Base-by-base conservation (phyloP, 352 stramenopile genomes). In the Phytophthora sp. region DNA sequence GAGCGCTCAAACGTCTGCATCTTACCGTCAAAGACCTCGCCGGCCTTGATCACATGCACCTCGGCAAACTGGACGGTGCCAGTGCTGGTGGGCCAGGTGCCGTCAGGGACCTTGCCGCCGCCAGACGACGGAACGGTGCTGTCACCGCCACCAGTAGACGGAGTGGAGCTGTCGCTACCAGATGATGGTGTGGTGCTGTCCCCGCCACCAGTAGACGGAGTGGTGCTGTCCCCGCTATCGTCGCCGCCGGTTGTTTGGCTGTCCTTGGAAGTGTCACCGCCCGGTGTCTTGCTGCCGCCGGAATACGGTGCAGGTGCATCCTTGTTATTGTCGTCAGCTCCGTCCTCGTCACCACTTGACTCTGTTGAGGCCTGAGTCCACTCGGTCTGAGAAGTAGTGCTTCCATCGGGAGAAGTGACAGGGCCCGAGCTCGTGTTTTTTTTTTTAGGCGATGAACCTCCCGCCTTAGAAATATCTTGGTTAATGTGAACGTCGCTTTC, bases 1-100 rank as follows among this genome's bases (percentile, higher is more conserved):
- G 72, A 80, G 13, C 72, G 77, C 15, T 89, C 73, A 66, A 81
- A 89, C 0, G 72, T 89, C 67, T 87, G 68, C 69, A 81, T 82
- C 24, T 59, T 66, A 15, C 58, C 57, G 57, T 66, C 57, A 20
- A 66, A 66, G 13, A n/a, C n/a, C n/a, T n/a, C n/a, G n/a, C n/a
- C n/a, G n/a, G 73, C 74, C 20, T 73, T 65, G 29, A 82, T 66
- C 24, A 71, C 55, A n/a, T 71, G 58, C 1, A 70, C 58, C 21
- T 62, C 67, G 4, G 41, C 39, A 56, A 61, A 70, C 44, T 57
- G 56, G 21, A 66, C 51, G 9, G 60, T 52, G 4, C 60, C 51
- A 9, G 51, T 62, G 60, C 50, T 57, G n/a, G 57, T 44, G 20
- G 57, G 57, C 57, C 57, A 65, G 3, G 57, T 65, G 26, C 57